Evolutionary conservation across 2,329 filamentous ascomycete species (phyloP).

Genomic region (Pseudogymnoascus sp.): DNA sequence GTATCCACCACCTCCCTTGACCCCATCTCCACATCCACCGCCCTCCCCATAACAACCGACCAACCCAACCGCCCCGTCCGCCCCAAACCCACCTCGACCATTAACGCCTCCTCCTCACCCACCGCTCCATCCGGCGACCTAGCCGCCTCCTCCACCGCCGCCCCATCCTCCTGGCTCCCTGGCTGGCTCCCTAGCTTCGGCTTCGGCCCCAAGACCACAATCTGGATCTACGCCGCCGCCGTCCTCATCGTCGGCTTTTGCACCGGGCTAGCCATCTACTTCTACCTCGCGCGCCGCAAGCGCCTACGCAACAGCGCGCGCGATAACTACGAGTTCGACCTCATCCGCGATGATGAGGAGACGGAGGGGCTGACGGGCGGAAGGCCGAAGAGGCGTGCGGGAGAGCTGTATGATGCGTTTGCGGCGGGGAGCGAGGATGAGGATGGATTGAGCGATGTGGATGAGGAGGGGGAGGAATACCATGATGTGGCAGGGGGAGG

Average conservation of each 20-base stretch:
- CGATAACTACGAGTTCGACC: slow-evolving; percentile 89
- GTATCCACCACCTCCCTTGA: slow-evolving; percentile 38
- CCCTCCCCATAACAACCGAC: slow-evolving; percentile 44
- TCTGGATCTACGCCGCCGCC: slow-evolving; percentile 87
- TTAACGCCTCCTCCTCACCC: slow-evolving; percentile 24
- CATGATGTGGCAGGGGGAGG: slow-evolving; percentile 25
- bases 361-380: slow-evolving; percentile 44
- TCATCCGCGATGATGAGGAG: slow-evolving; percentile 72
- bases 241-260: slow-evolving; percentile 84
- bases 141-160: slow-evolving; percentile 19
- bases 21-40: slow-evolving; percentile 38
- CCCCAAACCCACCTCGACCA: slow-evolving; percentile 24
- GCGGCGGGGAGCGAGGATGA: slow-evolving; percentile 82
- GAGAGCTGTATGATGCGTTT: slow-evolving; percentile 96
- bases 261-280: slow-evolving; percentile 68
- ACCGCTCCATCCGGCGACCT: slow-evolving; percentile 9
- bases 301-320: slow-evolving; percentile 66
- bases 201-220: slow-evolving; percentile 75
- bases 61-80: slow-evolving; percentile 57
- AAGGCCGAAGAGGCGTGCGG: slow-evolving; percentile 55
- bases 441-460: slow-evolving; percentile 29
- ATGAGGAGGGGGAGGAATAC: slow-evolving; percentile 36
- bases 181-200: slow-evolving; percentile 88
- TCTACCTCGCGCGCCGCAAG: slow-evolving; percentile 71
- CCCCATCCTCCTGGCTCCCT: slow-evolving; percentile 53